Evolutionary conservation across 1,284 basidiomycete genomes (phyloP), one percentile per base, ranked within the genome.

Genomic region (Sphaerobolus stellatus): DNA sequence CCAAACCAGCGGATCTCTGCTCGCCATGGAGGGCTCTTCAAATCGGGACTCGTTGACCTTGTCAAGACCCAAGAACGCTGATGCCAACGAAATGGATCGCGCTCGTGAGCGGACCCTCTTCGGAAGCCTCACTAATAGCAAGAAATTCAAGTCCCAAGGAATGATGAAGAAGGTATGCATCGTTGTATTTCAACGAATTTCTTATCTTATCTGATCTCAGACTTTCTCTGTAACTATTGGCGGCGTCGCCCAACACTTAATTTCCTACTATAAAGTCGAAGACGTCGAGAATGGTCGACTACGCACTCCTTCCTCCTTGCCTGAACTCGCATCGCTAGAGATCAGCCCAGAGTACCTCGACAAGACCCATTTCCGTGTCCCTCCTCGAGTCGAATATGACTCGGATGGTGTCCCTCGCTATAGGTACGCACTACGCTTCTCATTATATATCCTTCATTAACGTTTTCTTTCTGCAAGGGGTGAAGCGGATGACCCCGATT

Each of bases 201-300:
- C 20, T 36, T 36, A 22, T 14, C 9, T 34, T 5, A 31, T 5
- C 30, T 50, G 8, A 7, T 48, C n/a, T 29, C 48, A 96, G 93
- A 96, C 94, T 13, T 96, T 97, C 72, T 96, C 94, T 9, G 78
- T 96, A 50, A 90, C 87, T 31, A 91, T 96, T 56, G 75, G 74
- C 52, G 91, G 91, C 24, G 90, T 91, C 46, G 84, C 93, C 0
- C 94, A 98, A 67, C 95, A 98, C 68, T 82, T 98, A 58, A 92
- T 98, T 50, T 97, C 94, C 1, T 98, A 98, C 76, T 98, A 98
- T 79, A 88, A 87, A 60, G 82, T 96, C 55, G 89, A 93, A 61
- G 95, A 98, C 67, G 93, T 97, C 20, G 83, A 92, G 49, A 83
- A 86, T 54, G 93, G 92, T 20, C 86, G 92, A 29, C 81, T 98